Evolutionary conservation across 768 basidiomycete genomes (phyloP), one percentile per base, ranked within the genome.

Genomic region (Serendipita indica): DNA sequence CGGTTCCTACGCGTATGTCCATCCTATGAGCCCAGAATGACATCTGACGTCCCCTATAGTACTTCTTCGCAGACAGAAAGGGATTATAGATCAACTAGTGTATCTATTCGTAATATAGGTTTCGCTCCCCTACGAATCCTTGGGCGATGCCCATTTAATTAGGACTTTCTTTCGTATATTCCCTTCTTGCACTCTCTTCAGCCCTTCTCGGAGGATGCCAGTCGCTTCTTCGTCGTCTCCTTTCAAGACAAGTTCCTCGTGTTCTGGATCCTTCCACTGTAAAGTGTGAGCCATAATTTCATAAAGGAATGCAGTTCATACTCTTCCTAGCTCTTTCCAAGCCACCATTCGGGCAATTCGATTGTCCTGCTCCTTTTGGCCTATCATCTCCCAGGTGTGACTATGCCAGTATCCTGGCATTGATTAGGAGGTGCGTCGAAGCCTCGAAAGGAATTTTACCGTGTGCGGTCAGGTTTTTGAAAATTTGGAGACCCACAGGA

Each of bases 31-130:
- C 30, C n/a, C 20, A 32, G 10, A 54, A 54, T 35, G n/a, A n/a
- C 14, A 54, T 10, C 10, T 2, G 16, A 54, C 20, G 57, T 39
- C 57, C 2, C 20, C 28, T 39, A n/a, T 62, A 90, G 88, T 77
- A 78, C 62, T 90, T 90, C 75, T 90, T 90, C 67, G 86, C 89
- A 70, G 88, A 90, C 67, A 78, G 87, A 65, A 89, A 87, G 66
- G 79, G 81, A 73, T 65, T 60, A 49, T 58, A 61, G 45, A 32
- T 39, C 39, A 60, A 33, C 39, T 45, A 60, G 57, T 57, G 46
- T n/a, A 43, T 54, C 35, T 33, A 59, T 60, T 20, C 61, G 64
- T 32, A 34, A 20, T 35, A 33, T 56, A 30, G 46, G 60, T 35
- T 39, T 61, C 56, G 10, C 49, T 60, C 46, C 43, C 41, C 28